Evolutionary conservation across 2,329 filamentous ascomycete genomes (phyloP).

Genomic region (Cladosporium oxysporum): DNA sequence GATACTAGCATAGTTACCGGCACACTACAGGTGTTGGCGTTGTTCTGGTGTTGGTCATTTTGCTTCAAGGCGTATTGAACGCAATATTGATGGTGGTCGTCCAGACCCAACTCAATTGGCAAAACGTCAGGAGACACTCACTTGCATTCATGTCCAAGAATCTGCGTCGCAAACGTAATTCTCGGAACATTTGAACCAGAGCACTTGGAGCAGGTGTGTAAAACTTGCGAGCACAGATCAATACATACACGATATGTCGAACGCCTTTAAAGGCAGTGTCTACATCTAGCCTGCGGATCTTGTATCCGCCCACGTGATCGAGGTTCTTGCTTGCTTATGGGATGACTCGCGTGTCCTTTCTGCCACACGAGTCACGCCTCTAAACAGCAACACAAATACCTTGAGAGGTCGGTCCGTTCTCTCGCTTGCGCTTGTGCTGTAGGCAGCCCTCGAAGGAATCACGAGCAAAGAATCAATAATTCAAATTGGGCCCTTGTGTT

Average conservation of each 20-base stretch:
- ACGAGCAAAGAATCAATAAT: not conserved
- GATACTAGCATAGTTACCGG: not conserved
- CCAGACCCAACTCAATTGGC: no score
- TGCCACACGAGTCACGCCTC: not conserved
- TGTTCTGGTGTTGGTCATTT: not conserved
- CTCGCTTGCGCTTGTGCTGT: not conserved
- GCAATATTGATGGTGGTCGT: not conserved
- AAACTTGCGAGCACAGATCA: not conserved
- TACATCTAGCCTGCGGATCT: not conserved
- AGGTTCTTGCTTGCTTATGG: not conserved
- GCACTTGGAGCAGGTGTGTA: no score
- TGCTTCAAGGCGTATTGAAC: not conserved
- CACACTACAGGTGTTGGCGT: not conserved
- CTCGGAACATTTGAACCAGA: no score
- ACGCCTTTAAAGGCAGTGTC: not conserved
- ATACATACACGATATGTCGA: not conserved
- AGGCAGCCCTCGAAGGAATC: not conserved
- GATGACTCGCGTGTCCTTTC: not conserved
- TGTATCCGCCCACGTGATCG: not conserved
- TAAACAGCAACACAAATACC: not conserved
- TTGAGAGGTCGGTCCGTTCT: not conserved
- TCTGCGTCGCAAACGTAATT: no score
- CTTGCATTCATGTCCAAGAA: not conserved
- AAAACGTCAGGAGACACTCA: no score
- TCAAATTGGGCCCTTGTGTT: not conserved